Conservation (phyloP, 805 yeast species). For the Kodamaea sagamina region DNA sequence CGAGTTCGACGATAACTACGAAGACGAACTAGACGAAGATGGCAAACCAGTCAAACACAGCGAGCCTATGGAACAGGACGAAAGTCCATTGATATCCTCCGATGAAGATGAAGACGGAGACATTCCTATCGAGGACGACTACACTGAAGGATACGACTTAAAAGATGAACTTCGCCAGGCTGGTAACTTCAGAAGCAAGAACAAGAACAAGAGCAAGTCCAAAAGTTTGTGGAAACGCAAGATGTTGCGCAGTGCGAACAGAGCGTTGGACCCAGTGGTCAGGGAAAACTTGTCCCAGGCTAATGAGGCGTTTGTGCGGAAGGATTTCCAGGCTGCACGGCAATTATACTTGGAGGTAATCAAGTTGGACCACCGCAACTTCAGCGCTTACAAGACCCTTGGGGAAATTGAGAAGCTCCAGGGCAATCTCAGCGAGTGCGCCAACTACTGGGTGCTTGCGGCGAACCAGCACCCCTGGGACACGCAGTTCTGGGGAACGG, state of each 20-base stretch:
- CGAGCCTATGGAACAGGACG: background rate
- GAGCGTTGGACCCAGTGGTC: constrained; percentile 72
- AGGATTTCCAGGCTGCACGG: constrained; percentile 61
- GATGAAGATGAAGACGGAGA: constrained; percentile 31
- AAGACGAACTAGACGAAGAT: constrained; percentile 5
- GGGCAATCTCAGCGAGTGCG: constrained; percentile 68
- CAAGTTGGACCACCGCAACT: constrained; percentile 72
- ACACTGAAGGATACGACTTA: constrained; percentile 48
- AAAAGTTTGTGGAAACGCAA: constrained; percentile 38
- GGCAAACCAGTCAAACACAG: constrained; percentile 12
- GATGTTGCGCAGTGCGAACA: constrained; percentile 35
- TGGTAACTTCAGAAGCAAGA: constrained; percentile 57
- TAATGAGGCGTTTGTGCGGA: constrained; percentile 74
- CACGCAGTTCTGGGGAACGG: constrained; percentile 72
- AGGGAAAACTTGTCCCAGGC: constrained; percentile 66
- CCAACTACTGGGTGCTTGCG: constrained; percentile 80
- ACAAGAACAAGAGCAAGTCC: constrained; percentile 21
- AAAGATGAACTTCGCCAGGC: constrained; percentile 69
- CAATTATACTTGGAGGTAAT: constrained; percentile 67
- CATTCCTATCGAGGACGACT: constrained; percentile 33
- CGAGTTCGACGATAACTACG: constrained; percentile 11
- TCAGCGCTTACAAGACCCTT: constrained; percentile 81
- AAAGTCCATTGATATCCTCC: constrained; percentile 18
- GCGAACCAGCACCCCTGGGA: constrained; percentile 78
- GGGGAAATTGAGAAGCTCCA: constrained; percentile 79